Evolutionary conservation across 192 early-diverging fungal genomes (phyloP), one percentile per base, ranked within the genome.

Genomic region (Backusella parvicylindrica): DNA sequence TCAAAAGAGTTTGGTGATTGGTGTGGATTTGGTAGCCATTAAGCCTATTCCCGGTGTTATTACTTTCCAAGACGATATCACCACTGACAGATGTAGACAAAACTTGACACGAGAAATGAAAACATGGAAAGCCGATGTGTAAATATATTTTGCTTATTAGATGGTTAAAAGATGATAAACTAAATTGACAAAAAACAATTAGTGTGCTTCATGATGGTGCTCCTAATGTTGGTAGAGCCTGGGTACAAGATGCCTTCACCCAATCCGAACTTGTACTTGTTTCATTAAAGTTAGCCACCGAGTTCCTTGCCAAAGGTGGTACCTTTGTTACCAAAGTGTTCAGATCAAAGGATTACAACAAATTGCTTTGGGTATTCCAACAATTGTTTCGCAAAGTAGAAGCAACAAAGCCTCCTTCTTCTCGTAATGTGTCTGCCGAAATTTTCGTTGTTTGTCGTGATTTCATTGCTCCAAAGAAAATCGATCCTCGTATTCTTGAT

Each of bases 341-440:
- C 86, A 88, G 98, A 72, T 98, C 96, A 75, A 96, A 97, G 85
- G 98, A 99, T 89, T 99, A 99, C 90, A 98, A 98, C 87, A 97
- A 96, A 75, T 86, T 99, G 40, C 89, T 99, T 70, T 99, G 97
- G 97, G 96, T 98, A 32, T 97, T 99, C 75, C 95, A 98, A 78
- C 96, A 98, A 84, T 82, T 99, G 41, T 99, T 99, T 85, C 84
- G 86, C 56, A 95, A 92, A 72, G 98, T 99, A 71, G 97, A 99
- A 83, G 98, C 98, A 1, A 99, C 98, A 33, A 99, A 99, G 82
- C 98, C 98, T 35, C 92, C 95, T 64, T 95, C 95, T 40, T 99
- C 98, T 38, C 90, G 98, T 86, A 96, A 95, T 68, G 98, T 99
- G 12, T 99, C 98, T 65, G 98, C 98, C 7, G 98, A 99, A 91